These are phyloP conservation scores for Aurantiochytrium sp. DNA, from an alignment of 108 stramenopile genomes.

Conservation along the genomic window DNA sequence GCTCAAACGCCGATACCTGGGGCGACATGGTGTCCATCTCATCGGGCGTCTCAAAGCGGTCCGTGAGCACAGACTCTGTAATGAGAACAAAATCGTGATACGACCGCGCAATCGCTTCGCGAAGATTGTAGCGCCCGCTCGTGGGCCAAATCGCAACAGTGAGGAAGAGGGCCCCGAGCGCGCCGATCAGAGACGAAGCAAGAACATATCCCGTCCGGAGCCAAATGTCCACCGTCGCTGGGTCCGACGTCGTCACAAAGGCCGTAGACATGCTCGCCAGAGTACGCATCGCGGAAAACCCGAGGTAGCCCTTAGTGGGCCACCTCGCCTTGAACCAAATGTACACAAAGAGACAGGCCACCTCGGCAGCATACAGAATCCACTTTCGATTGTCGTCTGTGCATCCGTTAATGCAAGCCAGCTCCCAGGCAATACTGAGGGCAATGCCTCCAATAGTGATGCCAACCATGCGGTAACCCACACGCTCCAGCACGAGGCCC, in stretches of 20 bases:
- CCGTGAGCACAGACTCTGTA: not conserved
- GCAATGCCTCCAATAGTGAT: not conserved
- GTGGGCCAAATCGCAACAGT: not conserved
- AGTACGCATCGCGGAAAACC: not conserved
- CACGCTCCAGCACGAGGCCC: not conserved
- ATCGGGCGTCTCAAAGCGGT: not conserved
- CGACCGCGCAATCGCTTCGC: not conserved
- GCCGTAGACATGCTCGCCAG: not conserved
- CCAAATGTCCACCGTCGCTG: not conserved
- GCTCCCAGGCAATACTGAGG: not conserved
- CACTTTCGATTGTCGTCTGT: not conserved
- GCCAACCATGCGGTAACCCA: not conserved
- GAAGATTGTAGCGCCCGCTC: not conserved
- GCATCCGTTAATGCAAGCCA: slow-evolving; percentile 7
- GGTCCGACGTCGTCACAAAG: not conserved
- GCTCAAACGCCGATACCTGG: not conserved
- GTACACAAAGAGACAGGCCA: not conserved
- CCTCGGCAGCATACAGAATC: not conserved
- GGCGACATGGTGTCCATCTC: not conserved
- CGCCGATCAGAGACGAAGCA: not conserved
- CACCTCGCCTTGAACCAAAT: not conserved
- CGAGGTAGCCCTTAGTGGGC: not conserved
- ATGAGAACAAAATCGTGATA: not conserved
- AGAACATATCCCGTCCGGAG: not conserved
- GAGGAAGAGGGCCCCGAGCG: not conserved